A percentile compares a stretch with the other conserved stretches of the same genome.
phyloP scores from a whole-genome alignment of 176 grass and related monocot species.

The Paspalum notatum region DNA sequence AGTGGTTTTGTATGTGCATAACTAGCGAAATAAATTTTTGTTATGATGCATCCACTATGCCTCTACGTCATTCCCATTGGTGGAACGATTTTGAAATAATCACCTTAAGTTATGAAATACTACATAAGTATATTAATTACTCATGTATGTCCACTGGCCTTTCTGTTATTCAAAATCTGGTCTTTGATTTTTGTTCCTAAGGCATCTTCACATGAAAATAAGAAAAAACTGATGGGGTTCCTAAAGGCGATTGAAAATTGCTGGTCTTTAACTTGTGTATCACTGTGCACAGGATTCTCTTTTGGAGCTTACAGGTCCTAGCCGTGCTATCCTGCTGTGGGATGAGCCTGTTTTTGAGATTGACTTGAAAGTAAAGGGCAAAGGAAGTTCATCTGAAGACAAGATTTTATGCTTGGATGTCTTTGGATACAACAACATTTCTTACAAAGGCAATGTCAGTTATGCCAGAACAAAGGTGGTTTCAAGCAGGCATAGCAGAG shows the following conservation, averaged over 20 bases:
- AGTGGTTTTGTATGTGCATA: too few relatives aligned
- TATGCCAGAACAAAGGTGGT: background rate
- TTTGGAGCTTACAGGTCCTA: constrained; percentile 27
- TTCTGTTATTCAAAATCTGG: background rate
- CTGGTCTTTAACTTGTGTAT: background rate
- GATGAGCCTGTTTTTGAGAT: constrained; percentile 12
- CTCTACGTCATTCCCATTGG: background rate
- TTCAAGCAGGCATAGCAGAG: background rate
- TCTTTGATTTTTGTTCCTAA: background rate
- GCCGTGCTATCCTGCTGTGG: background rate
- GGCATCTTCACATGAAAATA: background rate
- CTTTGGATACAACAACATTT: background rate
- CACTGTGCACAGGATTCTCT: constrained; percentile 8
- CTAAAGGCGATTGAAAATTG: background rate
- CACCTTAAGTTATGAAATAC: too few relatives aligned
- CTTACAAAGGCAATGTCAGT: background rate
- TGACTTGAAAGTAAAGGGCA: constrained; percentile 8
- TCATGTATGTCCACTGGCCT: background rate
- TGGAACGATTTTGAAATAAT: too few relatives aligned
- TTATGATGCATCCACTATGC: background rate
- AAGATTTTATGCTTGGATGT: background rate
- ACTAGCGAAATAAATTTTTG: too few relatives aligned
- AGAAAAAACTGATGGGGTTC: background rate
- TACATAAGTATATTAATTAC: background rate
- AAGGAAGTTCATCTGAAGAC: constrained; percentile 3